A percentile compares a stretch with the other conserved stretches of the same genome.
These are phyloP conservation scores for Craterostigma plantagineum DNA, from an alignment of 257 asterid species.

Conservation along the genomic window DNA sequence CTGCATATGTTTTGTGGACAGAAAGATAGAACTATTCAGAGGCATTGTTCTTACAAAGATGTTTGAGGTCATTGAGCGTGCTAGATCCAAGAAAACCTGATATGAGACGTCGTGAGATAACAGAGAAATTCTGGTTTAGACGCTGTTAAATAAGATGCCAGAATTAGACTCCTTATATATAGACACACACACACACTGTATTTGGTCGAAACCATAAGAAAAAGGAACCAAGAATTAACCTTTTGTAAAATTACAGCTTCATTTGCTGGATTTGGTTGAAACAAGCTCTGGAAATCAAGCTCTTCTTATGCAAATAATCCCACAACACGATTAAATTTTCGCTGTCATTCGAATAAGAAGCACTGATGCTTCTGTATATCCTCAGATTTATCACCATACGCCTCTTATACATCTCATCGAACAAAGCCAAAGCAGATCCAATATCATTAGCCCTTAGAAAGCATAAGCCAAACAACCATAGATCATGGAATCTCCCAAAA, in stretches of 20 bases:
- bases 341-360: constrained; percentile 26
- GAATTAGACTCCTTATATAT: too few relatives aligned
- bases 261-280: constrained; percentile 19
- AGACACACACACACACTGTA: too few relatives aligned
- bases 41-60: too few relatives aligned
- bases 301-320: constrained; percentile 33
- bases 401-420: constrained; percentile 65
- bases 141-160: too few relatives aligned
- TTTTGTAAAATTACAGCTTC: constrained; percentile 8
- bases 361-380: constrained; percentile 35
- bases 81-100: too few relatives aligned
- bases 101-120: too few relatives aligned
- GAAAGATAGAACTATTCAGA: too few relatives aligned
- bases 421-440: constrained; percentile 23
- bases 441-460: constrained; percentile 31
- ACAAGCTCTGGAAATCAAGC: constrained; percentile 46
- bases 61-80: too few relatives aligned
- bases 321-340: constrained; percentile 33
- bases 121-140: too few relatives aligned
- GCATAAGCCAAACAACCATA: constrained; percentile 53
- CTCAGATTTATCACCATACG: constrained; percentile 50
- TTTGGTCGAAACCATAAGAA: too few relatives aligned
- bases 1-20: too few relatives aligned
- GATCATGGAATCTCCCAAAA: constrained; percentile 48
- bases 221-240: too few relatives aligned